Evolutionary conservation across 805 yeast species (phyloP), one percentile per base, ranked within the genome.

Genomic region (Teunomyces lycoperdinae): DNA sequence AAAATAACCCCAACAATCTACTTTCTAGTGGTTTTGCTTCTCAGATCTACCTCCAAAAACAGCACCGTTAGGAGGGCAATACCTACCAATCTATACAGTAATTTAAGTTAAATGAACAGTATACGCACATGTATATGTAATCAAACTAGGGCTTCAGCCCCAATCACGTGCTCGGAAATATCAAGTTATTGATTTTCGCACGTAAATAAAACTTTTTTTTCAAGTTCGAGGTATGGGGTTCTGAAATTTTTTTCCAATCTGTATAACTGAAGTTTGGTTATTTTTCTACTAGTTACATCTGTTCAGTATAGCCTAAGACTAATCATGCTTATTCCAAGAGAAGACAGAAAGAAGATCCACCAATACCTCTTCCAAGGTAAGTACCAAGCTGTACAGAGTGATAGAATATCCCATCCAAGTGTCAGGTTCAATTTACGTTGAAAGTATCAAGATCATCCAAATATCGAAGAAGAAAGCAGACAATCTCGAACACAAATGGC

Each of bases 261-360:
- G 36, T 28, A 42, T 14, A 13, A 30, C 26, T 42, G 20, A 42
- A 28, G 34, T 42, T 42, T 42, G 44, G 31, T 38, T 38, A 38
- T 38, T 38, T 38, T 35, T 28, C 34, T 43, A 29, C 39, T 29
- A 43, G 35, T 38, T 38, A 38, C 41, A 38, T 38, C 41, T 38
- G 41, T 38, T 38, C 41, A 38, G 41, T 38, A 38, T 38, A 26
- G 41, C 30, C 30, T 38, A 48, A 38, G 33, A 49, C 40, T 45
- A 43, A 49, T 44, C 73, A 94, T 94, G 99, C 85, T 94, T 83
- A 94, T 94, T 85, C 98, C 99, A 81, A 94, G 89, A 83, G 96
- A 89, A 80, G 99, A 94, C 79, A 91, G 99, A 87, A 89, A 89
- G 83, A 89, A 89, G 91, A 94, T 94, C 78, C 96, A 90, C 95